These are phyloP conservation scores for Chalciporus piperatus DNA, from an alignment of 768 basidiomycete genomes.

Conservation along the genomic window DNA sequence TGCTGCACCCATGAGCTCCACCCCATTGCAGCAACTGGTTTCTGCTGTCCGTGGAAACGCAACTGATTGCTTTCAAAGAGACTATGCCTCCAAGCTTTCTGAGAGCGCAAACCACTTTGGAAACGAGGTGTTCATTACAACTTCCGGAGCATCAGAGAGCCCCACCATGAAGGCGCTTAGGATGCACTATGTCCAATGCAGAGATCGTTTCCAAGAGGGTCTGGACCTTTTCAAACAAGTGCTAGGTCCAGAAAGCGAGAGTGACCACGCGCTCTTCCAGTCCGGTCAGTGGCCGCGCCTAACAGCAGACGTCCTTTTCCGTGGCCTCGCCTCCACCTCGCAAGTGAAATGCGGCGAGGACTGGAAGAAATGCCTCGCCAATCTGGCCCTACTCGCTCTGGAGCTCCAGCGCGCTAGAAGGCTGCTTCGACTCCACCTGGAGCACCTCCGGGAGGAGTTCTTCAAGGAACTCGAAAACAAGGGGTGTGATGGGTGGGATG, in stretches of 20 bases:
- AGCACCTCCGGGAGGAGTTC: constrained; percentile 31
- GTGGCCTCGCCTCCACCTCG: constrained; percentile 27
- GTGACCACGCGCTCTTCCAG: constrained; percentile 15
- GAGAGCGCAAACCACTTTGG: constrained; percentile 11
- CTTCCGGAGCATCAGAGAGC: neutral
- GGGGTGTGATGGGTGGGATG: constrained; percentile 19
- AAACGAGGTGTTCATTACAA: neutral
- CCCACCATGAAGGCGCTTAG: constrained; percentile 2
- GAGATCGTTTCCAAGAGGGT: neutral
- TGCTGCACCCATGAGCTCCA: neutral
- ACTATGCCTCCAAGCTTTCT: constrained; percentile 12
- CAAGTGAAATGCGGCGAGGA: constrained; percentile 5
- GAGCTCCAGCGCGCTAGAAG: constrained; percentile 38
- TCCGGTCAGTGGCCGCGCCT: constrained; percentile 44
- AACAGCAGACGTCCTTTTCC: constrained; percentile 32
- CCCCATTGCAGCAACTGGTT: constrained; percentile 8
- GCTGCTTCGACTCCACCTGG: constrained; percentile 24
- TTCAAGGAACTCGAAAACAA: constrained; percentile 24
- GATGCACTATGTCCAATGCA: constrained; percentile 9
- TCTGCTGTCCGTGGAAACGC: neutral
- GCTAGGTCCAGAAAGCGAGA: neutral
- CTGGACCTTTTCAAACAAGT: neutral
- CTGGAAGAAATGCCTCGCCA: constrained; percentile 33
- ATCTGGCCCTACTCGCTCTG: constrained; percentile 29
- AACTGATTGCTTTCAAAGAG: constrained; percentile 2